These are phyloP conservation scores for Sarcocystis neurona DNA, from an alignment of 169 alveolate genomes.

Conservation along the genomic window DNA sequence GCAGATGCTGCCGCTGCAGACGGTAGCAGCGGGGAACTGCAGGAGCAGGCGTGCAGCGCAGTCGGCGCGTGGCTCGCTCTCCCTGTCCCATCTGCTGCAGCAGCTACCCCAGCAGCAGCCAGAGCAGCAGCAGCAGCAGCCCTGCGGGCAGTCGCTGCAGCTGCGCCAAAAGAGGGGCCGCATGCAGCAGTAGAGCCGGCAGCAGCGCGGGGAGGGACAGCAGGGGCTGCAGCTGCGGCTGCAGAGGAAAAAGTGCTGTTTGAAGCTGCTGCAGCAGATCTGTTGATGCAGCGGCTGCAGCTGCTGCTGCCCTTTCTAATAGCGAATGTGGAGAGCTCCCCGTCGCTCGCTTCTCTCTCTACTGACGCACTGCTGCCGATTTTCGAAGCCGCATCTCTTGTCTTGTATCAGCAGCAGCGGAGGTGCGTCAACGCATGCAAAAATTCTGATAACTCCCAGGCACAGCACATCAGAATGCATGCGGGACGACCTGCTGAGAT, in stretches of 20 bases:
- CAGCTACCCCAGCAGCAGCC: neutral
- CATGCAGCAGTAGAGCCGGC: neutral
- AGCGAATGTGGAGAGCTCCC: neutral
- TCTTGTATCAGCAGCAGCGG: neutral
- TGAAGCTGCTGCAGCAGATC: neutral
- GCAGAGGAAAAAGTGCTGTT: neutral
- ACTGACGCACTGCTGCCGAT: neutral
- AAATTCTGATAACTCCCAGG: too few relatives aligned
- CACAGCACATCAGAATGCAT: neutral
- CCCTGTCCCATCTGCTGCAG: neutral
- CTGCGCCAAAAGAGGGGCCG: neutral
- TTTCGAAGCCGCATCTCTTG: neutral
- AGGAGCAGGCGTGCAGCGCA: neutral
- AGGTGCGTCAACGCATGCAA: too few relatives aligned
- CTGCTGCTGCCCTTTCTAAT: neutral
- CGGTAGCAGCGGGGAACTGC: too few relatives aligned
- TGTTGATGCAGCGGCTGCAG: neutral
- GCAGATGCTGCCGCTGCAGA: too few relatives aligned
- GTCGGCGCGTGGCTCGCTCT: conserved; percentile 4
- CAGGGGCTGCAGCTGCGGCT: neutral
- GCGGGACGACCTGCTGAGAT: neutral
- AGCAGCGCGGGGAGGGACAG: neutral
- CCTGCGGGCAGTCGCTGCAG: neutral
- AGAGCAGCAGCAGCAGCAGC: neutral
- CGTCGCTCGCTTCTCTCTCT: neutral